phyloP scores from a whole-genome alignment of 2,329 filamentous ascomycete species.

The Leptographium galeiforme region DNA sequence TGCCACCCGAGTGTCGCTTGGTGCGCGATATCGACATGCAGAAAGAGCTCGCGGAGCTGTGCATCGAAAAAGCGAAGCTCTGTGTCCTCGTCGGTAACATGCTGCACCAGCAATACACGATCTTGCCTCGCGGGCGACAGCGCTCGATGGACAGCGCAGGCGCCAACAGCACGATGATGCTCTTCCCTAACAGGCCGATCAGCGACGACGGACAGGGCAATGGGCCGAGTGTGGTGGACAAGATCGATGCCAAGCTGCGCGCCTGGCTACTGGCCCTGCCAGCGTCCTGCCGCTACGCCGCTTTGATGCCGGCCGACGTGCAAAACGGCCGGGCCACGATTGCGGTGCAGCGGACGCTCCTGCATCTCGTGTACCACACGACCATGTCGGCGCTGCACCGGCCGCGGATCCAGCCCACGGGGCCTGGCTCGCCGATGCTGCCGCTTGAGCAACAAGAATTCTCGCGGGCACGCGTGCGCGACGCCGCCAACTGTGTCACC shows the following conservation, averaged over 20 bases:
- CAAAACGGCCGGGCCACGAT: constrained; percentile 46
- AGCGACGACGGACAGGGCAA: constrained; percentile 37
- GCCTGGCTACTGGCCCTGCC: constrained; percentile 66
- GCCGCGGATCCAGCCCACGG: constrained; percentile 74
- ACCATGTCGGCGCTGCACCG: constrained; percentile 83
- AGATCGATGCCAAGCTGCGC: constrained; percentile 66
- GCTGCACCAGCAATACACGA: constrained; percentile 81
- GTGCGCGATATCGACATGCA: constrained; percentile 62
- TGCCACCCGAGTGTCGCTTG: constrained; percentile 57
- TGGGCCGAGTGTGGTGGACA: constrained; percentile 55
- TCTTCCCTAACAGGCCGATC: constrained; percentile 76
- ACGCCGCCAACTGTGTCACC: constrained; percentile 76
- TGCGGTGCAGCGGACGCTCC: constrained; percentile 62
- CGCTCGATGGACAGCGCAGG: constrained; percentile 48
- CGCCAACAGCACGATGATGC: constrained; percentile 58
- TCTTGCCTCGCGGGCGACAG: constrained; percentile 71
- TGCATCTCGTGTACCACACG: constrained; percentile 90
- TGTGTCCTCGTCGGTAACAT: constrained; percentile 84
- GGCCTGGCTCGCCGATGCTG: constrained; percentile 37
- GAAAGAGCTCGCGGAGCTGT: constrained; percentile 70
- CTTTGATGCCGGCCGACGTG: constrained; percentile 38
- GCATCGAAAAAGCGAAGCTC: constrained; percentile 80
- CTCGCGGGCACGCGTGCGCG: constrained; percentile 69
- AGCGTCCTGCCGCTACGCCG: constrained; percentile 54
- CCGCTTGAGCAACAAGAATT: constrained; percentile 58